Conservation (phyloP, 441 rosid species). For the Adansonia gregorii region DNA sequence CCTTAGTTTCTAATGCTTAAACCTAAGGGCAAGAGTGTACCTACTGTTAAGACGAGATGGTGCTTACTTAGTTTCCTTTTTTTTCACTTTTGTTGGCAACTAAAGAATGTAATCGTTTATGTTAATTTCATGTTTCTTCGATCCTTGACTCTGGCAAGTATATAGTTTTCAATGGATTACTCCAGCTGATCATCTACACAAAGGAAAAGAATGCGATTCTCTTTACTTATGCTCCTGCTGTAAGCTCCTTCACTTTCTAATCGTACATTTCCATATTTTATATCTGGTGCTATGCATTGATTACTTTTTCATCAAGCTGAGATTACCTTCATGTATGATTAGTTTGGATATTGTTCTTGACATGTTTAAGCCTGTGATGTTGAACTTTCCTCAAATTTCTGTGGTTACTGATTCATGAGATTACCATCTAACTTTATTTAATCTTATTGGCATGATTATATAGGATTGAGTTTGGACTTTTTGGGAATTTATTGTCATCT, state of each 20-base stretch:
- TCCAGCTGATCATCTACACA: slow-evolving; percentile 81
- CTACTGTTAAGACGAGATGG: not conserved
- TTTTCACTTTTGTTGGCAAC: slow-evolving; percentile 12
- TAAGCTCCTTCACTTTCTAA: slow-evolving; percentile 33
- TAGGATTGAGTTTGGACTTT: not conserved
- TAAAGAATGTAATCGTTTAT: slow-evolving; percentile 13
- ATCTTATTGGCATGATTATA: not conserved
- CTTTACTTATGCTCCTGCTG: slow-evolving; percentile 89
- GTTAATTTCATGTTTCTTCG: slow-evolving; percentile 22
- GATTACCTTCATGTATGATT: not conserved
- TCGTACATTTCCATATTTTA: slow-evolving; percentile 18
- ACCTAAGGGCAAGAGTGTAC: not conserved
- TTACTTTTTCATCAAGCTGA: not conserved
- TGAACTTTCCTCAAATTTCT: not conserved
- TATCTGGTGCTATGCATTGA: not conserved
- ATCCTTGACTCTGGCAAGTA: slow-evolving; percentile 83
- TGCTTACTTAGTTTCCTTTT: not conserved
- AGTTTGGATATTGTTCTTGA: not conserved
- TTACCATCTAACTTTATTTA: not conserved
- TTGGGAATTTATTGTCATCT: not conserved
- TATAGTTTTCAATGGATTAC: slow-evolving; percentile 70
- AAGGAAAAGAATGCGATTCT: slow-evolving; percentile 93
- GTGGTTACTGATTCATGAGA: slow-evolving; percentile 6
- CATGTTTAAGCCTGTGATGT: not conserved
- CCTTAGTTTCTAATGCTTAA: not conserved